A percentile compares a stretch with the other conserved stretches of the same genome.
These are phyloP conservation scores for Debaryomyces udenii DNA, from an alignment of 1,139 yeast genomes.

Conservation along the genomic window DNA sequence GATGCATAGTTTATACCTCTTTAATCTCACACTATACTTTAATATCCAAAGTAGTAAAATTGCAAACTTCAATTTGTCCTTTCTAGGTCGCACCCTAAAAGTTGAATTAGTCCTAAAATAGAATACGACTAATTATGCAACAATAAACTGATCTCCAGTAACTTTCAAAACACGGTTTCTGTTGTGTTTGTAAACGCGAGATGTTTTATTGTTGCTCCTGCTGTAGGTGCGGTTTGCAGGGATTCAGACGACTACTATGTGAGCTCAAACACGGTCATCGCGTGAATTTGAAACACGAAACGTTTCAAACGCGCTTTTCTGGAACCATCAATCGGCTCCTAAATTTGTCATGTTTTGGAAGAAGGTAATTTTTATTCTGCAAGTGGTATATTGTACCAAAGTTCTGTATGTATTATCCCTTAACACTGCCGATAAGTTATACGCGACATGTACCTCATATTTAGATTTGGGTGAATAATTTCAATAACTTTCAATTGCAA, in stretches of 20 bases:
- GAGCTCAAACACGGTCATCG: no score
- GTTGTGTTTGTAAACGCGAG: not conserved
- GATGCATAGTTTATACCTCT: no score
- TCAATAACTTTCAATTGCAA: slow-evolving; percentile 3
- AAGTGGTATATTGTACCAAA: slow-evolving; percentile 7
- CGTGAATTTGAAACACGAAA: not conserved
- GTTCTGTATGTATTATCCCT: slow-evolving; percentile 4
- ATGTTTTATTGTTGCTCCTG: no score
- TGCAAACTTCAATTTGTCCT: no score
- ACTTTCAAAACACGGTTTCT: not conserved
- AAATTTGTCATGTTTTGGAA: not conserved
- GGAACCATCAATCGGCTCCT: not conserved
- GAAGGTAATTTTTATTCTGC: slow-evolving; percentile 5
- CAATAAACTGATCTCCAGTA: no score
- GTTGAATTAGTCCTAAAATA: not conserved
- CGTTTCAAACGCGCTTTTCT: slow-evolving; percentile 1
- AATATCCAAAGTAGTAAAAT: no score
- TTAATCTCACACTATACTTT: no score
- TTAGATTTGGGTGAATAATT: slow-evolving; percentile 1
- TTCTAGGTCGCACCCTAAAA: no score
- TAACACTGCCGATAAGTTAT: slow-evolving; percentile 7
- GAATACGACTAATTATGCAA: not conserved
- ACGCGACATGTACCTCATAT: slow-evolving; percentile 8
- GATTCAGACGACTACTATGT: no score
- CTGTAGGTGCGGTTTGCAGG: no score